Conservation (phyloP, 1,284 basidiomycete genomes). For the Sphaerobolus stellatus region DNA sequence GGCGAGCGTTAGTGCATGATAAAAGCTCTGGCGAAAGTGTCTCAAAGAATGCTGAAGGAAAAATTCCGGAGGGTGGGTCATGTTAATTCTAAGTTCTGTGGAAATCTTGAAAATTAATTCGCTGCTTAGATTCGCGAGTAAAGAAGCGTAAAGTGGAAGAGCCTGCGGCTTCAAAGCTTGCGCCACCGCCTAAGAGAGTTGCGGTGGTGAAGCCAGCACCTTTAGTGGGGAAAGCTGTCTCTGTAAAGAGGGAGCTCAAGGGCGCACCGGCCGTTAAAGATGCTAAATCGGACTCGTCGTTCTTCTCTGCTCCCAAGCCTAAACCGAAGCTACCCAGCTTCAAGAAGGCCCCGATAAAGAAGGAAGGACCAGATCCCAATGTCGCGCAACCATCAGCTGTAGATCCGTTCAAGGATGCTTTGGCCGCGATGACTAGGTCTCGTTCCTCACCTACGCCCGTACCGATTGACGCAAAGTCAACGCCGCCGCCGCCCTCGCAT, state of each 20-base stretch:
- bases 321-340: slow-evolving; percentile 78
- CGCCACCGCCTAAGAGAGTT: slow-evolving; percentile 62
- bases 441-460: slow-evolving; percentile 50
- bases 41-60: slow-evolving; percentile 46
- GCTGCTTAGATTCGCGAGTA: slow-evolving; percentile 49
- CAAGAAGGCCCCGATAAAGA: slow-evolving; percentile 67
- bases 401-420: slow-evolving; percentile 76
- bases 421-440: slow-evolving; percentile 67
- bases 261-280: slow-evolving; percentile 55
- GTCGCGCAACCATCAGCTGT: slow-evolving; percentile 71
- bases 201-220: slow-evolving; percentile 48
- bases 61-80: slow-evolving; percentile 69
- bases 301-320: slow-evolving; percentile 81
- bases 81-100: slow-evolving; percentile 25
- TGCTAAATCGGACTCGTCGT: slow-evolving; percentile 78
- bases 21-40: slow-evolving; percentile 16
- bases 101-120: slow-evolving; percentile 11
- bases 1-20: slow-evolving; percentile 58
- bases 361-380: slow-evolving; percentile 49
- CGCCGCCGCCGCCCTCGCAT: slow-evolving; percentile 3
- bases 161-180: slow-evolving; percentile 43
- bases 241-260: slow-evolving; percentile 40
- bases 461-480: slow-evolving; percentile 2
- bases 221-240: slow-evolving; percentile 21
- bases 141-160: slow-evolving; percentile 73